phyloP scores from a whole-genome alignment of 2,329 filamentous ascomycete species.

The Metarhizium guizhouense region DNA sequence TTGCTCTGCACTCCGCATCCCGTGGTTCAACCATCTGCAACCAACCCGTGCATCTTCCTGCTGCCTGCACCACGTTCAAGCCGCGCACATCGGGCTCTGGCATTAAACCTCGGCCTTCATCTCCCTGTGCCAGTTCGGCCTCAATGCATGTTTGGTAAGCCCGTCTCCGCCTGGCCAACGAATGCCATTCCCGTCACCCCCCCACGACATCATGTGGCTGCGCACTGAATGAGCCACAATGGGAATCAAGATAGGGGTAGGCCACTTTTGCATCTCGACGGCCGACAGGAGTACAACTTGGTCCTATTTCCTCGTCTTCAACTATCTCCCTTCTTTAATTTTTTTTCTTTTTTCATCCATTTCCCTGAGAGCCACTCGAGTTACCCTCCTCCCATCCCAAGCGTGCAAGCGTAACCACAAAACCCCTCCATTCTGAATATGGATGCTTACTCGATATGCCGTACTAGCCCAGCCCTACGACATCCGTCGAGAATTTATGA shows the following conservation, averaged over 20 bases:
- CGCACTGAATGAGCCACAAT: background rate
- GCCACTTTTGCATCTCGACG: background rate
- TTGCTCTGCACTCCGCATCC: too few relatives aligned
- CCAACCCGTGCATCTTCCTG: too few relatives aligned
- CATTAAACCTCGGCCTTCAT: background rate
- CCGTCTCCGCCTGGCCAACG: background rate
- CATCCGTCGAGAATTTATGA: slow-evolving; percentile 39
- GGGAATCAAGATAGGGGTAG: background rate
- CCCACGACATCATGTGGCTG: slow-evolving; percentile 3
- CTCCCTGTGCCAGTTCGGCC: background rate
- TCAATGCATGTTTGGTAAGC: background rate
- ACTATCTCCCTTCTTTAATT: too few relatives aligned
- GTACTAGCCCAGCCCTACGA: slow-evolving; percentile 33
- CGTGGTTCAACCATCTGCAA: too few relatives aligned
- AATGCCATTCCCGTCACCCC: background rate
- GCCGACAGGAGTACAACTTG: background rate
- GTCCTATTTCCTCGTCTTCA: background rate
- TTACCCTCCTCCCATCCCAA: background rate
- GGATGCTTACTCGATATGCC: slow-evolving; percentile 45
- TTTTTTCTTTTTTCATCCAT: background rate
- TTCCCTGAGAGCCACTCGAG: too few relatives aligned
- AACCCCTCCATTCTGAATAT: slow-evolving; percentile 20
- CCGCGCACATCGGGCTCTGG: too few relatives aligned
- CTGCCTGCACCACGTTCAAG: too few relatives aligned
- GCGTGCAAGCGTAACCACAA: background rate